These are phyloP conservation scores for Coniochaeta ligniaria DNA, from an alignment of 2,329 filamentous ascomycete species.

Conservation along the genomic window DNA sequence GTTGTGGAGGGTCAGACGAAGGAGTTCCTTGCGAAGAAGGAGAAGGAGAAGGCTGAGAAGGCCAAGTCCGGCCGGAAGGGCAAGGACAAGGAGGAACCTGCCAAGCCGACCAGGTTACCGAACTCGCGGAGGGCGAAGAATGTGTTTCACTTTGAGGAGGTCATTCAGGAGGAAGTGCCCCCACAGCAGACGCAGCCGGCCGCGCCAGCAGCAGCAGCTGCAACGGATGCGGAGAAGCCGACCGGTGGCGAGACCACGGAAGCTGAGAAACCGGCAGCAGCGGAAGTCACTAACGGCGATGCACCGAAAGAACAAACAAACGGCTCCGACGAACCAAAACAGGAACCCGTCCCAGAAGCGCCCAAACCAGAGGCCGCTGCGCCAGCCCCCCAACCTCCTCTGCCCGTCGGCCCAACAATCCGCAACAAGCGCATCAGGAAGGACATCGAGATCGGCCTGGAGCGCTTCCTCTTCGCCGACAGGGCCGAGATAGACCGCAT, in stretches of 20 bases:
- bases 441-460: conserved; percentile 70
- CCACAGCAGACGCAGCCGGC: conserved; percentile 3
- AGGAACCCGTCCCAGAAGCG: conserved; percentile 5
- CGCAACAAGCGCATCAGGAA: conserved; percentile 51
- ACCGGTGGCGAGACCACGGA: too few relatives aligned
- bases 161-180: conserved; percentile 46
- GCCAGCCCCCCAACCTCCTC: conserved; percentile 12
- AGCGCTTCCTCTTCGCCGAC: conserved; percentile 64
- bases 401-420: conserved; percentile 28
- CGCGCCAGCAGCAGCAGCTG: conserved; percentile 4
- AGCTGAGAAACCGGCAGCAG: not conserved
- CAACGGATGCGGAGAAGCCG: not conserved
- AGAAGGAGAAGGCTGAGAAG: conserved; percentile 69
- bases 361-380: conserved; percentile 5
- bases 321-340: not conserved
- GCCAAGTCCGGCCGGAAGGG: conserved; percentile 52
- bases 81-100: conserved; percentile 49
- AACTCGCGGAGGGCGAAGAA: conserved; percentile 66
- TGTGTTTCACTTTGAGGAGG: conserved; percentile 68
- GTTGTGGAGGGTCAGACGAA: conserved; percentile 75
- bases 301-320: conserved; percentile 6
- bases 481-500: conserved; percentile 75
- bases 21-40: conserved; percentile 77
- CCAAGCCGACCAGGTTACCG: conserved; percentile 54
- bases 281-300: conserved; percentile 4